Percentiles rank a stretch among this genome's conserved stretches.
Conservation (phyloP, 108 stramenopile species). For the Schizochytrium sp. region DNA sequence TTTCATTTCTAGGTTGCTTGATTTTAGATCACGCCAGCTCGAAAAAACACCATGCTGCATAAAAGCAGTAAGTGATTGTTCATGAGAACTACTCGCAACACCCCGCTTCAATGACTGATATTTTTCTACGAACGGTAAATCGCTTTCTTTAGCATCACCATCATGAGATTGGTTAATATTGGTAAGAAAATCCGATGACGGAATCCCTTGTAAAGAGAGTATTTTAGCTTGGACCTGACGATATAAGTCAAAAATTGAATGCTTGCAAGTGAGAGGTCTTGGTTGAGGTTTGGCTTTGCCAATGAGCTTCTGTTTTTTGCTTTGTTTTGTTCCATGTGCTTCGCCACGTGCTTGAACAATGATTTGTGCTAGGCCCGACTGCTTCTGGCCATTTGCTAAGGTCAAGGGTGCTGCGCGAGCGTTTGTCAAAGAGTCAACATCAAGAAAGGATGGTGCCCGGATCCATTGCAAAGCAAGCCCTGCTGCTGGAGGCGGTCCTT, state of each 20-base stretch:
- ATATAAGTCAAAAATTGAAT: background rate
- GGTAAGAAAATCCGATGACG: no score
- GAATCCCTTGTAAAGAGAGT: no score
- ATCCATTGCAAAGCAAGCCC: background rate
- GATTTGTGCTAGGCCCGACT: background rate
- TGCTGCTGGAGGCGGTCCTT: background rate
- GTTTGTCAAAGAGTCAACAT: background rate
- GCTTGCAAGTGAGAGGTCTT: constrained; percentile 21
- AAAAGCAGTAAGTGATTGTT: no score
- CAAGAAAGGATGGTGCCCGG: background rate
- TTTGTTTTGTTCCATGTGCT: background rate
- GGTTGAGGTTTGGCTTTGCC: background rate
- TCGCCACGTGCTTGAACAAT: constrained; percentile 7
- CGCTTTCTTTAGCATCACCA: background rate
- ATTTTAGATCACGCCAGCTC: no score
- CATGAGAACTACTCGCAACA: background rate
- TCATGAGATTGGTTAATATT: background rate
- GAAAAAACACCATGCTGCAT: no score
- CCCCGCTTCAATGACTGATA: background rate
- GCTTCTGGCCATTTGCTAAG: background rate
- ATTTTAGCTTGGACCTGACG: no score
- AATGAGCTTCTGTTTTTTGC: background rate
- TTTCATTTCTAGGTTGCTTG: no score
- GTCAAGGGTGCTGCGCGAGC: background rate
- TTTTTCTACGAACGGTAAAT: background rate